phyloP scores from a whole-genome alignment of 805 yeast genomes.

The Yarrowia sp. region DNA sequence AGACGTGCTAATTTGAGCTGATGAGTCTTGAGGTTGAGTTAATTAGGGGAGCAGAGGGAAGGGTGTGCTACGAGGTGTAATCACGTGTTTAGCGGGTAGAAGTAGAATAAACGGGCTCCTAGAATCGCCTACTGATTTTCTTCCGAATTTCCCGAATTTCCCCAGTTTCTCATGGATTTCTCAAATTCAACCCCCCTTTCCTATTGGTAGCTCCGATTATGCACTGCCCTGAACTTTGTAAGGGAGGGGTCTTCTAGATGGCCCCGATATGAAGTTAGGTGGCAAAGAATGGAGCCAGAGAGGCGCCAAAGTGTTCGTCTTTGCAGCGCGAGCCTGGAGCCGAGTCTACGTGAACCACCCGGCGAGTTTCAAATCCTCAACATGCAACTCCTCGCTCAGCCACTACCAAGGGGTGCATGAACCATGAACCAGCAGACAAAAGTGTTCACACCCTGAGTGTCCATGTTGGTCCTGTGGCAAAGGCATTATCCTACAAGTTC shows the following conservation, averaged over 20 bases:
- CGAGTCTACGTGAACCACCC: too few species aligned
- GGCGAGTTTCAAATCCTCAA: background rate
- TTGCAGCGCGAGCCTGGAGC: background rate
- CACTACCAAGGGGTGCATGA: background rate
- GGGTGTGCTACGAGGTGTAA: background rate
- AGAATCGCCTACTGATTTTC: too few species aligned
- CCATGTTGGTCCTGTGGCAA: too few species aligned
- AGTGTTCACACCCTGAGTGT: too few species aligned
- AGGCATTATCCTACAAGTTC: too few species aligned
- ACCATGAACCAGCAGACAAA: background rate
- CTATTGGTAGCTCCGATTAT: constrained; percentile 21
- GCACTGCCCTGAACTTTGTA: constrained; percentile 33
- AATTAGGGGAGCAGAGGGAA: background rate
- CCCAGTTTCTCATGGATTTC: too few species aligned
- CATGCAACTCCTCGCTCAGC: constrained; percentile 2
- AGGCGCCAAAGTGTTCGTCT: background rate
- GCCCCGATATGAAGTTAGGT: background rate
- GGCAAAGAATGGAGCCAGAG: background rate
- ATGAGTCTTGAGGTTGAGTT: background rate
- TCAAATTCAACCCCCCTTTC: background rate
- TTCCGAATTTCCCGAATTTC: too few species aligned
- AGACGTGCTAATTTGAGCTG: constrained; percentile 27
- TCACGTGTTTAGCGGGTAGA: too few species aligned
- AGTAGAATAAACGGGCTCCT: too few species aligned
- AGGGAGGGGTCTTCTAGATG: background rate